phyloP scores from a whole-genome alignment of 2,329 filamentous ascomycete species.

The Pseudogymnoascus sp. region DNA sequence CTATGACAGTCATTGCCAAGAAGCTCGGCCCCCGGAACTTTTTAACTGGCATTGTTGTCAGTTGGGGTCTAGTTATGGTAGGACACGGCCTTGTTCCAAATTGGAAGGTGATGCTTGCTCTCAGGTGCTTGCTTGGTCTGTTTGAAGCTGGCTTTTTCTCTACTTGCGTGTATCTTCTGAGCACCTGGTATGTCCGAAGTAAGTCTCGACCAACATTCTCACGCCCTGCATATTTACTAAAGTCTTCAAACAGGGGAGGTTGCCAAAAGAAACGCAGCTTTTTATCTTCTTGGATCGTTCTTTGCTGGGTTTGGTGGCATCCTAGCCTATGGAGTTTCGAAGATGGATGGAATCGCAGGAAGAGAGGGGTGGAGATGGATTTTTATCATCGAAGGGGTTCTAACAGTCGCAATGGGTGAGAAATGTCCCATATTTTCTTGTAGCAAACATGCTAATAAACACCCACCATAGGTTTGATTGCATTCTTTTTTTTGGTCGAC shows the following conservation, averaged over 20 bases:
- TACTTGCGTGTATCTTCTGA: conserved; percentile 29
- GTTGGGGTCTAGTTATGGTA: conserved; percentile 1
- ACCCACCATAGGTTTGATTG: conserved; percentile 25
- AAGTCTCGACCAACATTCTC: background rate
- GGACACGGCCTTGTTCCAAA: conserved; percentile 53
- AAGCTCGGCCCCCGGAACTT: background rate
- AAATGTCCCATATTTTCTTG: background rate
- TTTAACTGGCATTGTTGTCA: background rate
- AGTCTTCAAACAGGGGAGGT: background rate
- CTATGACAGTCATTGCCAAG: background rate
- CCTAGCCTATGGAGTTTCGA: conserved; percentile 46
- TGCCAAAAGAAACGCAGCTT: conserved; percentile 36
- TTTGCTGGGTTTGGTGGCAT: conserved; percentile 47
- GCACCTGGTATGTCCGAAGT: conserved; percentile 28
- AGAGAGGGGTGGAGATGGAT: conserved; percentile 51
- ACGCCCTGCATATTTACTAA: background rate
- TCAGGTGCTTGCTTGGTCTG: conserved; percentile 40
- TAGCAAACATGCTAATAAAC: background rate
- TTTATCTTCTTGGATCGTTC: conserved; percentile 46
- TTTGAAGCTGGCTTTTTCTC: conserved; percentile 29
- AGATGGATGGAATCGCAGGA: conserved; percentile 46
- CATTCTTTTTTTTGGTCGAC: conserved; percentile 54
- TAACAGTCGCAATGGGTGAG: conserved; percentile 3
- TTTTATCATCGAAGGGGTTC: conserved; percentile 37
- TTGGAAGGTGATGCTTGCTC: conserved; percentile 35